Conservation (phyloP, 169 alveolate species). For the Amoebophrya sp. region DNA sequence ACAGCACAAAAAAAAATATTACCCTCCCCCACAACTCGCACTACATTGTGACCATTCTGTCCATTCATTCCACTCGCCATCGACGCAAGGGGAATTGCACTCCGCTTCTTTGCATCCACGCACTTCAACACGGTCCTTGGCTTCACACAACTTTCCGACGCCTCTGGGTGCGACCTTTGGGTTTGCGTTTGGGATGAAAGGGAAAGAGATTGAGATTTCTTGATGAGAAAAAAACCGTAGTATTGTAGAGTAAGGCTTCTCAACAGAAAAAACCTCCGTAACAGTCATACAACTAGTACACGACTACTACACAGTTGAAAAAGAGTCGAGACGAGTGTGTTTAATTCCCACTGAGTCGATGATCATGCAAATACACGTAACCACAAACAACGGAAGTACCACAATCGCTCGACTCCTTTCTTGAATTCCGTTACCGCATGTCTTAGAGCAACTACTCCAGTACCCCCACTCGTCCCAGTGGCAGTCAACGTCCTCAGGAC, state of each 20-base stretch:
- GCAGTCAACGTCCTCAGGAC: constrained; percentile 7
- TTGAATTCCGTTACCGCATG: neutral
- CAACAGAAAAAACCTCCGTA: too few species aligned
- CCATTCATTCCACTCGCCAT: neutral
- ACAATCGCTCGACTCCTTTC: neutral
- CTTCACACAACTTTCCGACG: neutral
- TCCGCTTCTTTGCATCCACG: neutral
- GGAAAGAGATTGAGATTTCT: too few species aligned
- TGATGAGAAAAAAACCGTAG: too few species aligned
- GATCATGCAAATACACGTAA: too few species aligned
- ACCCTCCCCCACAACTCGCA: neutral
- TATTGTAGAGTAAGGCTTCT: too few species aligned
- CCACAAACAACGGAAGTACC: too few species aligned
- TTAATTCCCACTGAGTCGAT: too few species aligned
- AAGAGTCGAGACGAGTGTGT: too few species aligned
- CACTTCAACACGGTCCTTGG: constrained; percentile 2
- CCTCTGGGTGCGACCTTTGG: neutral
- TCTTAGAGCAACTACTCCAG: neutral
- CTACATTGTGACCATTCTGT: neutral
- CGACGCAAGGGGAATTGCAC: neutral
- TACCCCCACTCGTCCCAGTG: neutral
- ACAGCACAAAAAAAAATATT: too few species aligned
- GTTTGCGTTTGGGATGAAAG: too few species aligned
- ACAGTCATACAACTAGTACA: too few species aligned
- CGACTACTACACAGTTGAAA: too few species aligned